Evolutionary conservation across 495 filamentous ascomycete species (phyloP).

Genomic region (Hypomontagnella monticulosa): DNA sequence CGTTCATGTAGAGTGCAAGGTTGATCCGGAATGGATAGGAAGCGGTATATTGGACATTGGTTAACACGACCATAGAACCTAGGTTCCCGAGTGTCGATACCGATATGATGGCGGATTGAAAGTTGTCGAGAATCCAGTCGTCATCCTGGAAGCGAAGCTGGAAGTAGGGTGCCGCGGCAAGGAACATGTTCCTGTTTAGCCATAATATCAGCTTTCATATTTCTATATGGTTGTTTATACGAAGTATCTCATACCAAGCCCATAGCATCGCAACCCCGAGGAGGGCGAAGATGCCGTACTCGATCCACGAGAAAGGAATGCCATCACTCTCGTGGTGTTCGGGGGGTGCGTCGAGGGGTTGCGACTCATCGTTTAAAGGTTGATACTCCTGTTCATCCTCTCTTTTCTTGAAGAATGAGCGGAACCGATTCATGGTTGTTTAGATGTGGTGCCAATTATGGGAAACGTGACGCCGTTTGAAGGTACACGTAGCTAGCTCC

Average conservation of each 20-base stretch:
- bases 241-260: slow-evolving; percentile 77
- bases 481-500: slow-evolving; percentile 14
- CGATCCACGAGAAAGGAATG: slow-evolving; percentile 74
- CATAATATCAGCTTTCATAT: slow-evolving; percentile 20
- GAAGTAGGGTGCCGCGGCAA: slow-evolving; percentile 95
- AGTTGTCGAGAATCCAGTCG: slow-evolving; percentile 77
- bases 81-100: slow-evolving; percentile 86
- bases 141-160: slow-evolving; percentile 78
- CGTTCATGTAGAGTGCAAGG: slow-evolving; percentile 75
- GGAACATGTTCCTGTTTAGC: slow-evolving; percentile 91
- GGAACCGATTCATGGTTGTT: slow-evolving; percentile 58
- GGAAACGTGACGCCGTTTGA: not conserved
- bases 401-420: slow-evolving; percentile 53
- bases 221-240: not conserved
- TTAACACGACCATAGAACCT: slow-evolving; percentile 73
- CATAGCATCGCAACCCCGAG: slow-evolving; percentile 94
- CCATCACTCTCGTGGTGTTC: slow-evolving; percentile 39
- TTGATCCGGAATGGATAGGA: slow-evolving; percentile 87
- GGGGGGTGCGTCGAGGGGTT: slow-evolving; percentile 38
- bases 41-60: slow-evolving; percentile 78
- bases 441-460: not conserved
- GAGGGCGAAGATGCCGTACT: slow-evolving; percentile 87
- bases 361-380: slow-evolving; percentile 60
- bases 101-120: slow-evolving; percentile 88
- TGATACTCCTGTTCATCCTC: slow-evolving; percentile 65